phyloP scores from a whole-genome alignment of 495 filamentous ascomycete species.

The Neurospora sublineolata region DNA sequence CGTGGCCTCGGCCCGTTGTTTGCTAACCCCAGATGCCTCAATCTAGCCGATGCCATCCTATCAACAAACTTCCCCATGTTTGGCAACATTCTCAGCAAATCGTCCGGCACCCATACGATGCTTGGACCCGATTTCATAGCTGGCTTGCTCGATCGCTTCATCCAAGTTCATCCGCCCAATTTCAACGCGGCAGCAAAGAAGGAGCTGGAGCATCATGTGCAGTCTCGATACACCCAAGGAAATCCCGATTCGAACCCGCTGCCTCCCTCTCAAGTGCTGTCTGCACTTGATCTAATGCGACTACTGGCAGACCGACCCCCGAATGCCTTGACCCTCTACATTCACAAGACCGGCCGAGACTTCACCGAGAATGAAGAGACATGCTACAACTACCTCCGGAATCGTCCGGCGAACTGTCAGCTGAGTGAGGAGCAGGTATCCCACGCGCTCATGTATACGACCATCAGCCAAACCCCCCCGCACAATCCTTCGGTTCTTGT shows the following conservation, averaged over 20 bases:
- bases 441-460: slow-evolving; percentile 61
- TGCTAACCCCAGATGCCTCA: slow-evolving; percentile 21
- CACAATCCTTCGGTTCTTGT: slow-evolving; percentile 70
- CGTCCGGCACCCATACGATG: slow-evolving; percentile 49
- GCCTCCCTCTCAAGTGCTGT: slow-evolving; percentile 59
- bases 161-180: slow-evolving; percentile 67
- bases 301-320: slow-evolving; percentile 49
- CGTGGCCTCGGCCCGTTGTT: slow-evolving; percentile 1
- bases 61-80: slow-evolving; percentile 64
- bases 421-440: slow-evolving; percentile 76
- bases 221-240: slow-evolving; percentile 48
- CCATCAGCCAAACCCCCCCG: slow-evolving; percentile 58
- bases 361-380: slow-evolving; percentile 41
- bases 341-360: slow-evolving; percentile 61
- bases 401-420: slow-evolving; percentile 51
- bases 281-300: slow-evolving; percentile 62
- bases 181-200: slow-evolving; percentile 65
- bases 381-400: slow-evolving; percentile 45
- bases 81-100: slow-evolving; percentile 53
- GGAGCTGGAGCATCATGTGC: slow-evolving; percentile 54
- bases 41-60: slow-evolving; percentile 69
- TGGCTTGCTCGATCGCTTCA: slow-evolving; percentile 67
- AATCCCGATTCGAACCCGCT: slow-evolving; percentile 37
- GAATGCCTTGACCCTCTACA: slow-evolving; percentile 59
- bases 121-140: slow-evolving; percentile 55